Evolutionary conservation across 108 stramenopile species (phyloP).

Genomic region (Skeletonema marinoi): DNA sequence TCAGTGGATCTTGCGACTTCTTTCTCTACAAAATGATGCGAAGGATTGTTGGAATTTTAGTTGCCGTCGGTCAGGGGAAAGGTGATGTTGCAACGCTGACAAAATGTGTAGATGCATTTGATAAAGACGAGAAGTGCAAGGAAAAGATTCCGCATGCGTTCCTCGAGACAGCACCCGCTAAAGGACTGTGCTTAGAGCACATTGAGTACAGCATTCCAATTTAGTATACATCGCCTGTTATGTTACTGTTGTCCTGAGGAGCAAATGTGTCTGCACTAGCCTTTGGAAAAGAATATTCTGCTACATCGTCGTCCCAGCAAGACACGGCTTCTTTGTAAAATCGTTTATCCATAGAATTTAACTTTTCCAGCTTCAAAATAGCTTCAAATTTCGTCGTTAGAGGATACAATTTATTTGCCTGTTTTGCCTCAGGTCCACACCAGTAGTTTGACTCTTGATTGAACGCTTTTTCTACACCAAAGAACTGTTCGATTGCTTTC

Average conservation of each 20-base stretch:
- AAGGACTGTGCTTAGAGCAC: conserved; percentile 37
- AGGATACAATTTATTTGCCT: conserved; percentile 32
- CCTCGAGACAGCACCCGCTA: conserved; percentile 30
- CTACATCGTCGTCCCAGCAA: conserved; percentile 7
- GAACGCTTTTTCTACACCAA: conserved; percentile 34
- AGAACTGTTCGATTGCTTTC: conserved; percentile 31
- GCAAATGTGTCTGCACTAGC: conserved; percentile 7
- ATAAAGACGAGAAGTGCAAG: background rate
- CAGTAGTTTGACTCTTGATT: conserved; percentile 14
- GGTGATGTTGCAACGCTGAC: conserved; percentile 8
- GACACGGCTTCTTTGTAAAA: conserved; percentile 23
- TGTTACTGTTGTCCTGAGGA: conserved; percentile 17
- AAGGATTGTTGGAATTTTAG: conserved; percentile 32
- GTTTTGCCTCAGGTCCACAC: conserved; percentile 32
- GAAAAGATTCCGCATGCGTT: background rate
- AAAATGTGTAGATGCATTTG: conserved; percentile 21
- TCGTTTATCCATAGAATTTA: conserved; percentile 35
- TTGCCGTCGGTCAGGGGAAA: conserved; percentile 22
- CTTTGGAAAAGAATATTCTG: conserved; percentile 28
- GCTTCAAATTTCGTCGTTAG: conserved; percentile 22
- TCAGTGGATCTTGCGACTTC: conserved; percentile 28
- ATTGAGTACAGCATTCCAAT: conserved; percentile 36
- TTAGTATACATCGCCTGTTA: conserved; percentile 11
- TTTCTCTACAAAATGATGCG: conserved; percentile 49
- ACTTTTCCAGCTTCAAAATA: conserved; percentile 19